Conservation (phyloP, 2,329 filamentous ascomycete species). For the Cytospora leucostoma region DNA sequence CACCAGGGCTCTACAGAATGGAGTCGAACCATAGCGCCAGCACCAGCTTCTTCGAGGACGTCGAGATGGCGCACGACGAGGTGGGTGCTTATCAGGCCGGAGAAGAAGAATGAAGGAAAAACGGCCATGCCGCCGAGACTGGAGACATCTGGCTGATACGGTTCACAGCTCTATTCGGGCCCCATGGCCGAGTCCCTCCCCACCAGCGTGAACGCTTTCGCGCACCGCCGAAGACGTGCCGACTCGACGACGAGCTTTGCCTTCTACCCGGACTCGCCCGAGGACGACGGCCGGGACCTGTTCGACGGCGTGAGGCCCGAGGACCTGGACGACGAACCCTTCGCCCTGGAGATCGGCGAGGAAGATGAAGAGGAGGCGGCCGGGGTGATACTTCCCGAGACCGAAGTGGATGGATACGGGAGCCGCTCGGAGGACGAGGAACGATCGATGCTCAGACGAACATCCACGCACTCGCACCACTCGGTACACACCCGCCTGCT, state of each 20-base stretch:
- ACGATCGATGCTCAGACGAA: conserved; percentile 55
- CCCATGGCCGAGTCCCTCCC: conserved; percentile 96
- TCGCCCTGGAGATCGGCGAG: conserved; percentile 43
- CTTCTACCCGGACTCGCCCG: conserved; percentile 75
- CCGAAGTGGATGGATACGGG: conserved; percentile 47
- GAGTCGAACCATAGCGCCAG: conserved; percentile 68
- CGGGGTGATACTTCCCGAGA: conserved; percentile 33
- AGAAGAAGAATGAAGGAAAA: too few relatives aligned
- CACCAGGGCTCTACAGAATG: conserved; percentile 58
- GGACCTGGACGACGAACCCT: conserved; percentile 44
- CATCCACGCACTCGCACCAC: conserved; percentile 59
- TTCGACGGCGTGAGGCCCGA: conserved; percentile 32
- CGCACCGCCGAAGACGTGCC: conserved; percentile 71
- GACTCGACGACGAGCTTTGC: conserved; percentile 88
- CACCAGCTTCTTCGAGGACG: conserved; percentile 84
- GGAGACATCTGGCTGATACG: conserved; percentile 12
- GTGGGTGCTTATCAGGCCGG: conserved; percentile 46
- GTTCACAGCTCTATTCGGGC: conserved; percentile 73
- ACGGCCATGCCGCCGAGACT: neutral
- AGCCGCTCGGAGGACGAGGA: conserved; percentile 44
- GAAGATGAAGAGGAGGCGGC: conserved; percentile 36
- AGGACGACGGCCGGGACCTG: conserved; percentile 35
- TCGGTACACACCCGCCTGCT: conserved; percentile 67
- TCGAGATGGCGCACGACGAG: conserved; percentile 99
- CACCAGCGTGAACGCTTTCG: conserved; percentile 88